Evolutionary conservation across 2,329 filamentous ascomycete species (phyloP), one percentile per base, ranked within the genome.

Genomic region (Penicillium sp.): DNA sequence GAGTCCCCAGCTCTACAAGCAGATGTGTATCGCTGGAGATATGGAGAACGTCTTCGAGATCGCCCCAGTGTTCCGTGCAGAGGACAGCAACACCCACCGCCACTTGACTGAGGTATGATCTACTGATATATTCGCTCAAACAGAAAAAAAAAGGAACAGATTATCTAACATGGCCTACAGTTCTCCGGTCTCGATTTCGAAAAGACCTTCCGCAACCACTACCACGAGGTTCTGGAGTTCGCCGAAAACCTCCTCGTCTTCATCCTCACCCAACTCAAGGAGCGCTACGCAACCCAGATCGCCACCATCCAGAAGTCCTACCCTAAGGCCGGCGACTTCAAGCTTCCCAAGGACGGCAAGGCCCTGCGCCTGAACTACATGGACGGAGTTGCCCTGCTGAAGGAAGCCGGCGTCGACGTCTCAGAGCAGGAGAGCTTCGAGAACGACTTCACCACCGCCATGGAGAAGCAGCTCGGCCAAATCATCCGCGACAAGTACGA

Each of bases 401-500:
- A 77, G 65, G 78, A 79, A 59, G 77, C 76, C 4, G 78, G 77
- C n/a, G 75, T 79, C 49, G 77, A 80, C 51, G 75, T 77, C 27
- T 77, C 75, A 3, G 77, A 79, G 60, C 75, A 78, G 60, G 77
- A 79, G 60, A 69, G 70, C 50, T 78, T 77, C 55, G 74, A 77
- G 58, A 79, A 77, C 49, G 77, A 79, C 58, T 69, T 79, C 59
- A 70, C 69, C 53, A 80, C 78, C 9, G 72, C 77, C 8, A 78
- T 79, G 73, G 78, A 80, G 67, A 80, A 74, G 78, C 89, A 88
- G n/a, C 86, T 97, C 9, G 94, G 94, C 55, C 86, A 86, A 27
- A 81, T 97, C 46, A 85, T 97, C 62, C 87, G 90, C 54, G 82
- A 90, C 66, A 97, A 96, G 77, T 96, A 88, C 82, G 84, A 88